Base-by-base conservation (phyloP, 768 basidiomycete species). In the Mycena albidolilacea region DNA sequence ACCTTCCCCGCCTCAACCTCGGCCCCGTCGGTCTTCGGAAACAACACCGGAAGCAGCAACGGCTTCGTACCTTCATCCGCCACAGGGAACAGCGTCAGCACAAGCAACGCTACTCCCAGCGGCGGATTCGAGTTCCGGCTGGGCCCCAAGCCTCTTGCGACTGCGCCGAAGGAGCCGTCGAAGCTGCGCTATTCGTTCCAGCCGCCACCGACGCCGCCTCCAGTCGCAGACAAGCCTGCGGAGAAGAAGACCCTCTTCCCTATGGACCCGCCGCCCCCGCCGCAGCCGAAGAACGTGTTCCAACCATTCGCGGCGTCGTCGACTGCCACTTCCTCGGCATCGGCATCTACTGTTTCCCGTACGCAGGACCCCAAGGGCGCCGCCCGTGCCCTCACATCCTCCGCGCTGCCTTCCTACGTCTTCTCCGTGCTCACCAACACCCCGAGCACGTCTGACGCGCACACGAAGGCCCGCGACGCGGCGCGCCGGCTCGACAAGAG, bases 101-200 rank as follows among this genome's bases (percentile, higher is more conserved):
- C 54, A 37, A 63, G 67, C 77, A 52, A 35, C 11, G 48, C 7
- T 14, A 17, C n/a, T 35, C 48, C 59, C 15, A 48, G 39, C 23
- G 30, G 54, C 17, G 50, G 19, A 19, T 64, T 73, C 38, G 67
- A 77, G 73, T 65, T 78, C 79, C 21, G 74, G 57, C 59, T 75
- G 64, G 62, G 68, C 39, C 69, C 73, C 62, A 60, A 80, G 73
- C 64, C 76, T 75, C 64, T 68, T 76, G 35, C 87, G 3, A 89
- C 85, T 39, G 87, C 87, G 10, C 94, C 94, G 1, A 93, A 91
- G 78, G 92, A 93, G 67, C 93, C 94, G 2, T 94, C 94, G 70
- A 95, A 94, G 78, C 85, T 95, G 69, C 89, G 94, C 37, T 92
- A 87, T 76, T 79, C 83, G 14, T 76, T 82, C 39, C 68, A 80